Conservation (phyloP, 352 stramenopile genomes). For the Phytophthora lateralis region DNA sequence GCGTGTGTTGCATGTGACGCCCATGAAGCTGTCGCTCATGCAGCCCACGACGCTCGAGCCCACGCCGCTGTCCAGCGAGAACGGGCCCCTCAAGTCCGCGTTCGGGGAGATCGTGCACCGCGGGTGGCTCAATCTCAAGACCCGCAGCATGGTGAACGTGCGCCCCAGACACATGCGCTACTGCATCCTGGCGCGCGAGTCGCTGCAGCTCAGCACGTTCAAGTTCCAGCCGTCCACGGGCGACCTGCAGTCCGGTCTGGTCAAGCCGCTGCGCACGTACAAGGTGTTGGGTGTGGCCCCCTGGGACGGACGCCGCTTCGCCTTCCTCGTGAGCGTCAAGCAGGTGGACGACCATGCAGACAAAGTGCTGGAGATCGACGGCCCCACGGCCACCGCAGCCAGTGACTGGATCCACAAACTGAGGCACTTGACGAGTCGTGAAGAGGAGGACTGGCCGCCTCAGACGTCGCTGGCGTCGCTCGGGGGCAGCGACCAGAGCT, state of each 20-base stretch:
- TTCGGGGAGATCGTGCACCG: slow-evolving; percentile 79
- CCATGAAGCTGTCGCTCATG: slow-evolving; percentile 36
- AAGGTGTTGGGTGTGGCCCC: slow-evolving; percentile 73
- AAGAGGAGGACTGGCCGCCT: slow-evolving; percentile 41
- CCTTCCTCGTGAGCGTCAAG: slow-evolving; percentile 77
- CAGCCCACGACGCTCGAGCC: slow-evolving; percentile 53
- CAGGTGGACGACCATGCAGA: slow-evolving; percentile 72
- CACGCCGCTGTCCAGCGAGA: slow-evolving; percentile 57
- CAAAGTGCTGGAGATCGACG: slow-evolving; percentile 81
- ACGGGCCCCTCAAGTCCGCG: slow-evolving; percentile 52
- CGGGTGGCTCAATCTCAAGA: slow-evolving; percentile 89
- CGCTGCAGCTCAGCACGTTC: slow-evolving; percentile 75
- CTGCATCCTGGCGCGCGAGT: slow-evolving; percentile 76
- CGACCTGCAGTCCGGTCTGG: slow-evolving; percentile 59
- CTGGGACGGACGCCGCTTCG: slow-evolving; percentile 74
- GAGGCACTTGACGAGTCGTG: slow-evolving; percentile 50
- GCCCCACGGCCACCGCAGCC: slow-evolving; percentile 55
- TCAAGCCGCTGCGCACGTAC: slow-evolving; percentile 71
- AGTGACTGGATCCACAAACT: slow-evolving; percentile 82
- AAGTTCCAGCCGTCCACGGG: slow-evolving; percentile 85
- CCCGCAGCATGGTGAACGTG: slow-evolving; percentile 86
- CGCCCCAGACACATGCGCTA: slow-evolving; percentile 85
- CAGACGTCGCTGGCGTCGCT: slow-evolving; percentile 33
- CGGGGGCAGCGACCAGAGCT: slow-evolving; percentile 35
- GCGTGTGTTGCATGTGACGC: slow-evolving; percentile 25